Evolutionary conservation across 805 yeast species (phyloP).

Genomic region (Grigorovia yakushimaensis): DNA sequence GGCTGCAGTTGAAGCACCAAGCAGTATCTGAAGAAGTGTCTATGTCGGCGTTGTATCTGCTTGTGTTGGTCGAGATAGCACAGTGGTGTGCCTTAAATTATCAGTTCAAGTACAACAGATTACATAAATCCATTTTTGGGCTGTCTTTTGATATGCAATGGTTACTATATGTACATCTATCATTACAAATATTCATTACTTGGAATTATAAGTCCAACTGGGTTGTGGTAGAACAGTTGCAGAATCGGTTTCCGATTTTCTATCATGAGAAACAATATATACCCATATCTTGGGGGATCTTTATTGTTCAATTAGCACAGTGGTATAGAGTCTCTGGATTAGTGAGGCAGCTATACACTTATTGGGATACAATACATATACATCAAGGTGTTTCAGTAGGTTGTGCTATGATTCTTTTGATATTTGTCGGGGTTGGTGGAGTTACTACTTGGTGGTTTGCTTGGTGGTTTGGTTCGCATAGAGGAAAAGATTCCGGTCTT

Average conservation of each 20-base stretch:
- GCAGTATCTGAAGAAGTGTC: no score
- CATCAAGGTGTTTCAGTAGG: constrained; percentile 31
- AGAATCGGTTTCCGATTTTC: constrained; percentile 30
- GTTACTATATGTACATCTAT: constrained; percentile 10
- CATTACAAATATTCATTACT: constrained; percentile 16
- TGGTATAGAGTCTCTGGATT: constrained; percentile 11
- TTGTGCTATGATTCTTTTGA: constrained; percentile 4
- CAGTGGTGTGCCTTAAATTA: background rate
- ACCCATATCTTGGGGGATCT: constrained; percentile 17
- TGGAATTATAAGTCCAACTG: constrained; percentile 20
- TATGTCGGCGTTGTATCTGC: background rate
- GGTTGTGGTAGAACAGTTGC: constrained; percentile 18
- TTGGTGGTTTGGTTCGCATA: constrained; percentile 1
- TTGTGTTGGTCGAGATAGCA: background rate
- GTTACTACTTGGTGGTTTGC: constrained; percentile 1
- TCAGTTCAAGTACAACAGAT: constrained; percentile 15
- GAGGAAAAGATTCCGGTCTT: constrained; percentile 12
- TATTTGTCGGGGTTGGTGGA: constrained; percentile 6
- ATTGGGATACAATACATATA: constrained; percentile 27
- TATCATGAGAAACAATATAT: constrained; percentile 8
- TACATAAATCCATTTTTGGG: constrained; percentile 30
- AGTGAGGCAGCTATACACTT: constrained; percentile 22
- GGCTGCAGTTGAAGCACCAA: no score
- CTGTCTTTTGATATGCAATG: constrained; percentile 29
- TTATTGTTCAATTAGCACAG: constrained; percentile 13